Conservation (phyloP, 768 basidiomycete species). For the Tylopilus vinaceipallidus region DNA sequence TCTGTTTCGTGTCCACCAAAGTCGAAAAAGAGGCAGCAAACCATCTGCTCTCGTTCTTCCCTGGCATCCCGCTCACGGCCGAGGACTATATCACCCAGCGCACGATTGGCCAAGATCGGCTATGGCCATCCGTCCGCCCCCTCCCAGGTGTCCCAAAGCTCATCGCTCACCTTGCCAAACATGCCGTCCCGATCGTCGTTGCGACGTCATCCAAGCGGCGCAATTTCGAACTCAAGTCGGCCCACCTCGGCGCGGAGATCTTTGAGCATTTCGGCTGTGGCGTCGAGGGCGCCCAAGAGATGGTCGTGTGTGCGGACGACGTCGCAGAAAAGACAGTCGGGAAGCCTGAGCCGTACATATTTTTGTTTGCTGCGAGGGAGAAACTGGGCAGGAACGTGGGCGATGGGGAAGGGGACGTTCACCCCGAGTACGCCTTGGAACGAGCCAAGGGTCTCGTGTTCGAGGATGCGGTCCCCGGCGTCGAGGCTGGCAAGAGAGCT, state of each 20-base stretch:
- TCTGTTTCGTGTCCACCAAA: slow-evolving; percentile 24
- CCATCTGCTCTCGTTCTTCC: slow-evolving; percentile 77
- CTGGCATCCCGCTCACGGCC: slow-evolving; percentile 61
- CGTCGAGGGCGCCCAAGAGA: slow-evolving; percentile 32
- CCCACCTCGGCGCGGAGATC: slow-evolving; percentile 49
- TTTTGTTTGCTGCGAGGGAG: slow-evolving; percentile 66
- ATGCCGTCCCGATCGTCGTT: slow-evolving; percentile 74
- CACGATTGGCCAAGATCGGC: slow-evolving; percentile 53
- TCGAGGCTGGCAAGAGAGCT: slow-evolving; percentile 79
- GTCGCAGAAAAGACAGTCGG: slow-evolving; percentile 50
- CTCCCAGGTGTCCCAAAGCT: slow-evolving; percentile 75
- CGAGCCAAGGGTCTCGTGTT: slow-evolving; percentile 71
- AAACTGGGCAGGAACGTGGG: slow-evolving; percentile 59
- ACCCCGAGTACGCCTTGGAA: slow-evolving; percentile 41
- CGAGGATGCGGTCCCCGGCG: slow-evolving; percentile 76
- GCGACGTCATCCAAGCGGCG: slow-evolving; percentile 73
- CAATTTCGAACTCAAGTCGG: slow-evolving; percentile 68
- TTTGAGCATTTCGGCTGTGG: slow-evolving; percentile 44
- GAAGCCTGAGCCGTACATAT: slow-evolving; percentile 85
- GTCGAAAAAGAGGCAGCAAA: slow-evolving; percentile 63
- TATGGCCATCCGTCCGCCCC: slow-evolving; percentile 68
- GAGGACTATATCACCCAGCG: slow-evolving; percentile 60
- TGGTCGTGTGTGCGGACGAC: slow-evolving; percentile 75
- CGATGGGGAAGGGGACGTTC: slow-evolving; percentile 33
- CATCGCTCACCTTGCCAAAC: slow-evolving; percentile 63